Evolutionary conservation across 768 basidiomycete species (phyloP), one percentile per base, ranked within the genome.

Genomic region (Termitomyces titanicus): DNA sequence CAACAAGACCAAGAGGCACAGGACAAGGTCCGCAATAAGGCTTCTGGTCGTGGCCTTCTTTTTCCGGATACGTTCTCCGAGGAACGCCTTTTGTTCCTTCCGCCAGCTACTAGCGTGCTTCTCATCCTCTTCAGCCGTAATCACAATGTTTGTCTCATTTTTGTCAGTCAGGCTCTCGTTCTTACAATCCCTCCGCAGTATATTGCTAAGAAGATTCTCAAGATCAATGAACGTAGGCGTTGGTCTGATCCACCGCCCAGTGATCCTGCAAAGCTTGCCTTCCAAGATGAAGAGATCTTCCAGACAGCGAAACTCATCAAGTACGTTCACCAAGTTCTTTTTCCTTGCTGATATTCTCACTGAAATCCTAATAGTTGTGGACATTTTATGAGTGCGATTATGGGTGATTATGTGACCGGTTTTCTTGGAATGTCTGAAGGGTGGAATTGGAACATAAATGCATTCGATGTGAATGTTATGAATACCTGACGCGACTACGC

Each of bases 211-310:
- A 78, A 65, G 63, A 65, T 86, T 17, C 66, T 82, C 45, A 71
- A 77, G 56, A 79, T 83, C 61, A 86, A 86, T 64, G 83, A 86
- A 68, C 64, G 71, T 20, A 72, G 73, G 22, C 66, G 53, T 20
- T 85, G 77, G 77, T 68, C 66, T 0, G 71, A 79, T 58, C 77
- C 78, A 1, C 73, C 73, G 9, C 71, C 72, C 0, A 54, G 54
- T 13, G 73, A 76, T 52, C 53, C 61, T 0, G 52, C 18, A 1
- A 18, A 25, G 9, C 60, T 61, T 20, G 60, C 64, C 3, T 50
- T 63, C 5, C 79, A 81, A 58, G 81, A 82, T 58, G 81, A 82
- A 54, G 77, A 85, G 53, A 79, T 85, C 17, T 85, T 83, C 72
- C 79, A 83, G 61, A 77, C 74, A 13, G 79, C 80, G 0, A 68